phyloP scores from a whole-genome alignment of 495 filamentous ascomycete genomes.

The Cladorrhinum samala region DNA sequence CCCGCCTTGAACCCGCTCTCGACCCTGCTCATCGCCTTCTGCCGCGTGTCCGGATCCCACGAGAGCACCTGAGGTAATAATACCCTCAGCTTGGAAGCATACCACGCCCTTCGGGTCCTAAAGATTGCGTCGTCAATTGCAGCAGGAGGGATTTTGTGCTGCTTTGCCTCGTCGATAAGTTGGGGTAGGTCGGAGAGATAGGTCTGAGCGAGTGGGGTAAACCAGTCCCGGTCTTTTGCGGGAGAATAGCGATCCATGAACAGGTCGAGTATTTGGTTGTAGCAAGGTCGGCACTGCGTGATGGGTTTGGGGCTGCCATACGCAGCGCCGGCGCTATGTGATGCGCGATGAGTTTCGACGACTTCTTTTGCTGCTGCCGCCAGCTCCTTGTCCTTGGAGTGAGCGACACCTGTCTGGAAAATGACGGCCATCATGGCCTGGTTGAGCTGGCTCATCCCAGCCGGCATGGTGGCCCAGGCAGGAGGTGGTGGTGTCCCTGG shows the following conservation, averaged over 20 bases:
- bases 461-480: too few relatives aligned
- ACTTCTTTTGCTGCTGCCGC: slow-evolving; percentile 11
- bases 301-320: slow-evolving; percentile 7
- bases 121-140: slow-evolving; percentile 35
- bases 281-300: slow-evolving; percentile 6
- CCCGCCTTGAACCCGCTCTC: not conserved
- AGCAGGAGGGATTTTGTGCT: slow-evolving; percentile 29
- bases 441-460: not conserved
- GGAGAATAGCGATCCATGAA: slow-evolving; percentile 10
- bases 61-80: slow-evolving; percentile 15
- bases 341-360: slow-evolving; percentile 17
- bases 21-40: not conserved
- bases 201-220: slow-evolving; percentile 25
- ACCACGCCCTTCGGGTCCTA: slow-evolving; percentile 40
- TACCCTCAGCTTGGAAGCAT: slow-evolving; percentile 30
- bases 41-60: not conserved
- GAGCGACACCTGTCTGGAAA: slow-evolving; percentile 19
- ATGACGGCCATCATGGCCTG: slow-evolving; percentile 17
- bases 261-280: not conserved
- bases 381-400: slow-evolving; percentile 14
- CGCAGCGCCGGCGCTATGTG: slow-evolving; percentile 14
- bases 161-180: slow-evolving; percentile 33
- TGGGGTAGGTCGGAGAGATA: slow-evolving; percentile 37
- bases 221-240: slow-evolving; percentile 33
- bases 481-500: too few relatives aligned